These are phyloP conservation scores for Myochromella boudieri DNA, from an alignment of 768 basidiomycete species.

Conservation along the genomic window DNA sequence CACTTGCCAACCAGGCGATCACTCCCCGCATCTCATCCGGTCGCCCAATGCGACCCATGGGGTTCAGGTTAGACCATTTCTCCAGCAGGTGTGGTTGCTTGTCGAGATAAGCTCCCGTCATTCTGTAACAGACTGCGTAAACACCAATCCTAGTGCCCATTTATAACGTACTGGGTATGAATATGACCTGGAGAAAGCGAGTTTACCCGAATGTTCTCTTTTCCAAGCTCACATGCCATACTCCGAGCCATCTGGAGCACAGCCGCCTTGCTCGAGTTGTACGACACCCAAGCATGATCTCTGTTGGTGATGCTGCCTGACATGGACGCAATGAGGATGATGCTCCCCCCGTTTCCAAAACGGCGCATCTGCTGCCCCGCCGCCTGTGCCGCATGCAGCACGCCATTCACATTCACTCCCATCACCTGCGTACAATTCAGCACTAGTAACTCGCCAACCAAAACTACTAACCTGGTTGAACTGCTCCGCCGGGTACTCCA, in stretches of 20 bases:
- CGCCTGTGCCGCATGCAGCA: constrained; percentile 64
- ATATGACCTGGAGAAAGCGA: constrained; percentile 76
- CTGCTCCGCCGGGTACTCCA: constrained; percentile 63
- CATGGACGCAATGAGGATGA: constrained; percentile 68
- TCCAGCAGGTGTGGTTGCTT: constrained; percentile 57
- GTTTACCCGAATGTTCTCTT: constrained; percentile 68
- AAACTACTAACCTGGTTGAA: constrained; percentile 36
- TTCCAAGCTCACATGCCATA: constrained; percentile 80
- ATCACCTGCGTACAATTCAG: constrained; percentile 44
- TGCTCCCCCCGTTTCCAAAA: constrained; percentile 55
- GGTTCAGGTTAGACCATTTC: constrained; percentile 71
- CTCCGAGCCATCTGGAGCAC: constrained; percentile 80
- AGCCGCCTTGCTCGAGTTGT: constrained; percentile 76
- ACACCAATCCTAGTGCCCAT: too few relatives aligned
- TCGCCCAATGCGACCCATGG: constrained; percentile 67
- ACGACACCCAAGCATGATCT: constrained; percentile 67
- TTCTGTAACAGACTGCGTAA: constrained; percentile 37
- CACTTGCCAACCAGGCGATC: constrained; percentile 68
- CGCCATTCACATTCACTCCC: constrained; percentile 67
- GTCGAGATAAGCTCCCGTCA: constrained; percentile 76
- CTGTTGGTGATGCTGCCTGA: constrained; percentile 42
- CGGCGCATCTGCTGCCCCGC: constrained; percentile 62
- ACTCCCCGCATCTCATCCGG: constrained; percentile 76
- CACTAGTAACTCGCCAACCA: neutral
- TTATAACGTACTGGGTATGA: constrained; percentile 61